Conservation (phyloP, 352 stramenopile genomes). For the Phytopythium litorale region DNA sequence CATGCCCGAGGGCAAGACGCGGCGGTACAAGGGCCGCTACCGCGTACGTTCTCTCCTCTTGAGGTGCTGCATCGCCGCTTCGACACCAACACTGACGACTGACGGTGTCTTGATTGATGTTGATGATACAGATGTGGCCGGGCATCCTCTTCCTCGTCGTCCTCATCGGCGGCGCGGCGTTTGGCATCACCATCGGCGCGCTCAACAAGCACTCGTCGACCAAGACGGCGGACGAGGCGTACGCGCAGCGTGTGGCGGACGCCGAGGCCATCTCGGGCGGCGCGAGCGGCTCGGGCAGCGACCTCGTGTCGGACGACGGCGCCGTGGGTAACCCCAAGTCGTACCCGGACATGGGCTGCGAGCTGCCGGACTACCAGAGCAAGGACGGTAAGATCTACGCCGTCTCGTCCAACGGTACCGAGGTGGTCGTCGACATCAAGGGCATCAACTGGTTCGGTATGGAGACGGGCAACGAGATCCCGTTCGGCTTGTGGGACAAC, state of each 20-base stretch:
- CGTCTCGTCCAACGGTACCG: slow-evolving; percentile 46
- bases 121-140: slow-evolving; percentile 30
- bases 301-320: slow-evolving; percentile 63
- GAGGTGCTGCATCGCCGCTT: not conserved
- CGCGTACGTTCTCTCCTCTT: slow-evolving; percentile 13
- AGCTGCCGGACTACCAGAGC: slow-evolving; percentile 66
- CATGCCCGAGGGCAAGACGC: slow-evolving; percentile 13
- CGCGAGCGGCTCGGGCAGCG: slow-evolving; percentile 23
- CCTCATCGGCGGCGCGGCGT: slow-evolving; percentile 24
- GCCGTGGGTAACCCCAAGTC: slow-evolving; percentile 66
- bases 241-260: slow-evolving; percentile 21
- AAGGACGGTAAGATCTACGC: slow-evolving; percentile 62
- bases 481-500: slow-evolving; percentile 72
- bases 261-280: slow-evolving; percentile 15
- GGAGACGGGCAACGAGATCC: slow-evolving; percentile 60
- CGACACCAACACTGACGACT: not conserved
- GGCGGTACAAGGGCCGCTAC: slow-evolving; percentile 27
- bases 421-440: slow-evolving; percentile 60
- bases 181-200: slow-evolving; percentile 26
- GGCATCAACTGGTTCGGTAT: slow-evolving; percentile 80
- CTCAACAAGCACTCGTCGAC: slow-evolving; percentile 14
- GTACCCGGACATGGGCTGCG: slow-evolving; percentile 60
- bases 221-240: slow-evolving; percentile 16
- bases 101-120: slow-evolving; percentile 1
- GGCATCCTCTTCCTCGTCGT: slow-evolving; percentile 35